Evolutionary conservation across 768 basidiomycete genomes (phyloP).

Genomic region (Paxillus involutus): DNA sequence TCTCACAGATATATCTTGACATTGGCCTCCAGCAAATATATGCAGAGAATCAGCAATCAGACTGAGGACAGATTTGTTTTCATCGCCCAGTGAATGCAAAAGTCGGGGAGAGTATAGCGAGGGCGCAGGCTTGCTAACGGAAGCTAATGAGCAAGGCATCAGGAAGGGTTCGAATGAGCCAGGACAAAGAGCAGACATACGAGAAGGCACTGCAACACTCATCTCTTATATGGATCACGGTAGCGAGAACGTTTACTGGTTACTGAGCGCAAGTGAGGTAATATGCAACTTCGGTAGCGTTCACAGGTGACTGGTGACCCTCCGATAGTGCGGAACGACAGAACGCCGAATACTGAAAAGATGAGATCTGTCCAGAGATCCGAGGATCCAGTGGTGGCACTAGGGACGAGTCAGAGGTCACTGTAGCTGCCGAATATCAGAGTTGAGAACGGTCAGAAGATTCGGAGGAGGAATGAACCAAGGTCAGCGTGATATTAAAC

Average conservation of each 20-base stretch:
- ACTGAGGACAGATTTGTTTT: constrained; percentile 69
- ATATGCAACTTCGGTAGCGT: neutral
- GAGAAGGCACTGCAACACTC: constrained; percentile 20
- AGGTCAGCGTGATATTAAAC: too few species aligned
- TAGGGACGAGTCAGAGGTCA: neutral
- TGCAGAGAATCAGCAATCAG: constrained; percentile 69
- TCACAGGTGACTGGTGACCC: neutral
- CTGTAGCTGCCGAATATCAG: neutral
- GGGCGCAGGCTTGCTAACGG: constrained; percentile 57
- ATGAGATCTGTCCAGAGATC: neutral
- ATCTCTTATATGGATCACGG: neutral
- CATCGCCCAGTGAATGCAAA: constrained; percentile 70
- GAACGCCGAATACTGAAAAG: neutral
- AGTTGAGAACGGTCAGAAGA: too few species aligned
- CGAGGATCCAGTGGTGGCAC: neutral
- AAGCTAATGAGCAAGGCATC: constrained; percentile 39
- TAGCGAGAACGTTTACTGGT: constrained; percentile 3
- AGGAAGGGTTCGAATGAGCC: neutral
- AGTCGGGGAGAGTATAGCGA: constrained; percentile 48
- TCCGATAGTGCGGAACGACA: neutral
- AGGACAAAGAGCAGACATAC: constrained; percentile 18
- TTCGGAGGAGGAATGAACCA: too few species aligned
- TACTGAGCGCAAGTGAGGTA: neutral
- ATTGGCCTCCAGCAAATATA: constrained; percentile 85
- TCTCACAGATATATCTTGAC: constrained; percentile 70